Conservation (phyloP, 495 filamentous ascomycete genomes). For the Xylaria sp. region DNA sequence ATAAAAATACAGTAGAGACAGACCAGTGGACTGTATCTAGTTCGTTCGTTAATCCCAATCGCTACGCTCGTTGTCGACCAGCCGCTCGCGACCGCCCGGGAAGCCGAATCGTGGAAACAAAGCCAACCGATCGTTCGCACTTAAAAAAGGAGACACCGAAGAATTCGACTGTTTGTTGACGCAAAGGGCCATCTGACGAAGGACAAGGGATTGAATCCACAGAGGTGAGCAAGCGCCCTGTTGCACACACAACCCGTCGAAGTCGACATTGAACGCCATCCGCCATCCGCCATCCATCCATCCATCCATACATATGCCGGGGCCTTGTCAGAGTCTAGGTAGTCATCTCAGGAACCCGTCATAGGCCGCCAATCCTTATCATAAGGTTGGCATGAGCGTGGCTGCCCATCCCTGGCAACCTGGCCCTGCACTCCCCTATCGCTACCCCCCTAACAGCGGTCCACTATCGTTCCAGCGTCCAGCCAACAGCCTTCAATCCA, state of each 20-base stretch:
- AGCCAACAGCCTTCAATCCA: conserved; percentile 5
- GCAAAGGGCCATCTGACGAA: not conserved
- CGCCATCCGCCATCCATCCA: conserved; percentile 2
- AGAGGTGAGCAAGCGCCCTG: conserved; percentile 17
- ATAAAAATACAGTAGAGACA: conserved; percentile 19
- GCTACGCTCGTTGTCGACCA: conserved; percentile 15
- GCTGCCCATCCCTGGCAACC: conserved; percentile 1
- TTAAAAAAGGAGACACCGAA: not conserved
- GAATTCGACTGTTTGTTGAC: not conserved
- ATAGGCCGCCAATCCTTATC: not conserved
- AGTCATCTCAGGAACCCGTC: not conserved
- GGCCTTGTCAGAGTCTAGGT: not conserved
- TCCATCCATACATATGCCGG: no score
- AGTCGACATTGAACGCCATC: not conserved
- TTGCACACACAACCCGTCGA: not conserved
- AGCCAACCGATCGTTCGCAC: conserved; percentile 12
- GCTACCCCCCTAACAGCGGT: not conserved
- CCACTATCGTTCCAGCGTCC: not conserved
- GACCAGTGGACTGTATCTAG: conserved; percentile 32
- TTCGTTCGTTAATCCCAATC: conserved; percentile 41
- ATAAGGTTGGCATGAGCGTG: conserved; percentile 12
- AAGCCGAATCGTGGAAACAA: conserved; percentile 18
- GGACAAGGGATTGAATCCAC: conserved; percentile 3
- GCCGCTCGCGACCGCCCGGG: conserved; percentile 1
- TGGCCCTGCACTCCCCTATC: not conserved